A percentile compares a stretch with the other conserved stretches of the same genome.
Conservation (phyloP, 805 yeast genomes). For the Pichia nanzhaoensis region DNA sequence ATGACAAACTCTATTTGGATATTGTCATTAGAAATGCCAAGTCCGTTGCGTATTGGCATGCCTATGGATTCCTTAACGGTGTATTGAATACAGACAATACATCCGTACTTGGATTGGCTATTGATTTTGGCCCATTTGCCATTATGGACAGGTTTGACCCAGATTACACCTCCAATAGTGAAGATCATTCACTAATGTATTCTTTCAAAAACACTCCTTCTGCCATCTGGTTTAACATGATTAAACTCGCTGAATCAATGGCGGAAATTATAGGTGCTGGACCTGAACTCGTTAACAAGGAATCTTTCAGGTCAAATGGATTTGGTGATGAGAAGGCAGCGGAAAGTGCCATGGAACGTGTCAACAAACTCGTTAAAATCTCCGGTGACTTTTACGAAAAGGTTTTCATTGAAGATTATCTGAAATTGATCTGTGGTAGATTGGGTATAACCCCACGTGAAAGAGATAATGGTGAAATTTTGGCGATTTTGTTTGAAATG, state of each 20-base stretch:
- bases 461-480: conserved; percentile 37
- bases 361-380: conserved; percentile 54
- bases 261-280: conserved; percentile 79
- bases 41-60: conserved; percentile 79
- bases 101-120: conserved; percentile 76
- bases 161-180: conserved; percentile 81
- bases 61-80: conserved; percentile 90
- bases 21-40: conserved; percentile 67
- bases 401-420: conserved; percentile 53
- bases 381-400: conserved; percentile 62
- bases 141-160: conserved; percentile 84
- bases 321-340: conserved; percentile 41
- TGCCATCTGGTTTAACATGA: conserved; percentile 89
- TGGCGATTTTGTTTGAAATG: conserved; percentile 57
- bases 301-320: conserved; percentile 35
- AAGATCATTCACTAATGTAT: conserved; percentile 66
- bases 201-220: conserved; percentile 80
- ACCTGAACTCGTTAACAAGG: conserved; percentile 40
- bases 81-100: conserved; percentile 94
- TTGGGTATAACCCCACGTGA: conserved; percentile 53
- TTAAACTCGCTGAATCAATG: conserved; percentile 75
- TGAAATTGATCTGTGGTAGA: conserved; percentile 51
- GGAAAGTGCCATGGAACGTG: conserved; percentile 48
- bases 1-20: conserved; percentile 66
- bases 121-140: conserved; percentile 95